Evolutionary conservation across 352 stramenopile genomes (phyloP).

Genomic region (Pythium plurisporium): DNA sequence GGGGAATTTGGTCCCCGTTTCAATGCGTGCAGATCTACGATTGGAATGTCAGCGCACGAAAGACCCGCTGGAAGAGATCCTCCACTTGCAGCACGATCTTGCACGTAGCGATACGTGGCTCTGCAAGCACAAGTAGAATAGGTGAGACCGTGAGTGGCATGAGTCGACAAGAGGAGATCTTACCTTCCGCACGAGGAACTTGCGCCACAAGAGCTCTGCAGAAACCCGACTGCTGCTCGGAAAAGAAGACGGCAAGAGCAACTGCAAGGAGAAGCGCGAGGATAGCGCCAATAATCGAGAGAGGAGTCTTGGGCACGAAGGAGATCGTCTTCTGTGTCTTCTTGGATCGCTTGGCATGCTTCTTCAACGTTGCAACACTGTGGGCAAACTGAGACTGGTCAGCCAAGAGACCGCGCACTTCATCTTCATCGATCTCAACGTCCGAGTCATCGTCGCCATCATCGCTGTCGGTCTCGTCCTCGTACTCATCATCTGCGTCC

Average conservation of each 20-base stretch:
- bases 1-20: too few species aligned
- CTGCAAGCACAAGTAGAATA: not conserved
- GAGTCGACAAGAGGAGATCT: not conserved
- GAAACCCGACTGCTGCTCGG: constrained; percentile 19
- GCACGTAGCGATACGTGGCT: constrained; percentile 10
- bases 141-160: not conserved
- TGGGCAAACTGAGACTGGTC: constrained; percentile 18
- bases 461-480: constrained; percentile 20
- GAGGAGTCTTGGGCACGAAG: constrained; percentile 11
- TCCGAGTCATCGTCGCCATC: constrained; percentile 33
- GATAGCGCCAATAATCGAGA: constrained; percentile 29
- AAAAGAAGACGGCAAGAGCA: constrained; percentile 43
- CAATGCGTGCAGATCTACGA: not conserved
- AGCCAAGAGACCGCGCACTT: constrained; percentile 23
- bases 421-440: constrained; percentile 41
- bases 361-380: constrained; percentile 26
- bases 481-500: constrained; percentile 26
- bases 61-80: not conserved
- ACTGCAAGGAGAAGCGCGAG: constrained; percentile 38
- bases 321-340: constrained; percentile 11
- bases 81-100: constrained; percentile 13
- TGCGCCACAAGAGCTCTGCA: constrained; percentile 14
- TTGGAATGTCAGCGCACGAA: constrained; percentile 3
- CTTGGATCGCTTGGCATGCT: constrained; percentile 38
- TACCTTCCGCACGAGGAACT: constrained; percentile 15